Conservation (phyloP, 257 asterid genomes). For the Scutellaria galericulata region DNA sequence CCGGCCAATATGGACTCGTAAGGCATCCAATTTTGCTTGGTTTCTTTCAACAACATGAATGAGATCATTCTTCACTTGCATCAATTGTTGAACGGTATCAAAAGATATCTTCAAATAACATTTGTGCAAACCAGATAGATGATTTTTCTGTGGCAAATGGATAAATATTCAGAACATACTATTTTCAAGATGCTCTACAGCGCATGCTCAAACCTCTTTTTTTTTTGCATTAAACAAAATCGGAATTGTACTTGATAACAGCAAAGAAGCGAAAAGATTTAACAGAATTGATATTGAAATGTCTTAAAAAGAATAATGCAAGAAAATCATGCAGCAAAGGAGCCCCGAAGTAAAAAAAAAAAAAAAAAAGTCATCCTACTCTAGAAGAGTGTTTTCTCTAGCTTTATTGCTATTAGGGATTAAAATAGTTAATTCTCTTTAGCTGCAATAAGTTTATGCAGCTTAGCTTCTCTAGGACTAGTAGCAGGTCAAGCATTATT, state of each 20-base stretch:
- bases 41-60: too few species aligned
- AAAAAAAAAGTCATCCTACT: neutral
- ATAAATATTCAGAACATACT: too few species aligned
- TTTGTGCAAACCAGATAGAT: too few species aligned
- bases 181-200: conserved; percentile 12
- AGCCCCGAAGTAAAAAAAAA: neutral
- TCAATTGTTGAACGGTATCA: too few species aligned
- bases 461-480: conserved; percentile 11
- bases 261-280: conserved; percentile 17
- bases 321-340: conserved; percentile 1
- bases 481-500: neutral
- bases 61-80: too few species aligned
- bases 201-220: neutral
- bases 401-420: neutral
- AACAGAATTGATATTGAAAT: conserved; percentile 22
- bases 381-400: neutral
- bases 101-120: too few species aligned
- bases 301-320: neutral
- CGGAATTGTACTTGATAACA: conserved; percentile 4
- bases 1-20: too few species aligned
- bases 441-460: conserved; percentile 13
- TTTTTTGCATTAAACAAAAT: neutral
- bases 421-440: neutral
- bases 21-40: too few species aligned
- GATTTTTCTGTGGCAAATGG: too few species aligned